phyloP scores from a whole-genome alignment of 2,329 filamentous ascomycete species.

The Phyllosticta citrichinensis region DNA sequence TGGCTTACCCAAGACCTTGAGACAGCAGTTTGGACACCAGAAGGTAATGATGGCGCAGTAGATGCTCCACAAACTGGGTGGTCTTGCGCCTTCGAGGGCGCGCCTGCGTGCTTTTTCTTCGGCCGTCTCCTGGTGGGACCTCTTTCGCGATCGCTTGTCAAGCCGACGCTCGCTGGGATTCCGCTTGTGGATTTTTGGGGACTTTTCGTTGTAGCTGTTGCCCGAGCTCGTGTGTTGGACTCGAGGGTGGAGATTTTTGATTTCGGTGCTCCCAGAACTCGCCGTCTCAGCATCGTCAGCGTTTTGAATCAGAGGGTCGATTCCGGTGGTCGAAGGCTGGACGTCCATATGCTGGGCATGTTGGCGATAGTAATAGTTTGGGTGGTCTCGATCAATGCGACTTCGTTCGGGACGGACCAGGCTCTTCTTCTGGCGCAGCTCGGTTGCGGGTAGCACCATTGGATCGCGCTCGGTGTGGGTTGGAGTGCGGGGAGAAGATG shows the following conservation, averaged over 20 bases:
- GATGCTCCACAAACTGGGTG: slow-evolving; percentile 85
- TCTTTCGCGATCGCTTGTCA: slow-evolving; percentile 45
- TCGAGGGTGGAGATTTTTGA: slow-evolving; percentile 39
- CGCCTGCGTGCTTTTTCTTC: slow-evolving; percentile 47
- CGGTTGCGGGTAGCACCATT: slow-evolving; percentile 40
- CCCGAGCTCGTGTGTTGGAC: slow-evolving; percentile 24
- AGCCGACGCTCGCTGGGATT: slow-evolving; percentile 21
- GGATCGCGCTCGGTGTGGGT: slow-evolving; percentile 39
- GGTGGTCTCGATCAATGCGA: slow-evolving; percentile 75
- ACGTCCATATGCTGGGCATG: slow-evolving; percentile 90
- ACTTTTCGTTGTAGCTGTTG: slow-evolving; percentile 25
- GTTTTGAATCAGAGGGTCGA: slow-evolving; percentile 78
- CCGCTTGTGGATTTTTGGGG: slow-evolving; percentile 24
- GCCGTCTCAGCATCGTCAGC: slow-evolving; percentile 42
- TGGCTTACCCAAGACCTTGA: slow-evolving; percentile 77
- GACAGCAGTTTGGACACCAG: slow-evolving; percentile 78
- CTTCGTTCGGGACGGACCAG: slow-evolving; percentile 82
- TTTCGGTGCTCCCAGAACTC: slow-evolving; percentile 54
- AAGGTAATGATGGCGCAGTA: slow-evolving; percentile 94
- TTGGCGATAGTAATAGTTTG: slow-evolving; percentile 91
- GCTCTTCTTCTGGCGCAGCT: slow-evolving; percentile 67
- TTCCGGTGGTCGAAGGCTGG: slow-evolving; percentile 81
- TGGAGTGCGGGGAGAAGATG: slow-evolving; percentile 36
- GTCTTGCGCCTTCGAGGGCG: slow-evolving; percentile 50
- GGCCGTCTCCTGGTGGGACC: slow-evolving; percentile 37